Evolutionary conservation across 805 yeast species (phyloP), one percentile per base, ranked within the genome.

Genomic region (Cyberlindnera euphorbiiphila): DNA sequence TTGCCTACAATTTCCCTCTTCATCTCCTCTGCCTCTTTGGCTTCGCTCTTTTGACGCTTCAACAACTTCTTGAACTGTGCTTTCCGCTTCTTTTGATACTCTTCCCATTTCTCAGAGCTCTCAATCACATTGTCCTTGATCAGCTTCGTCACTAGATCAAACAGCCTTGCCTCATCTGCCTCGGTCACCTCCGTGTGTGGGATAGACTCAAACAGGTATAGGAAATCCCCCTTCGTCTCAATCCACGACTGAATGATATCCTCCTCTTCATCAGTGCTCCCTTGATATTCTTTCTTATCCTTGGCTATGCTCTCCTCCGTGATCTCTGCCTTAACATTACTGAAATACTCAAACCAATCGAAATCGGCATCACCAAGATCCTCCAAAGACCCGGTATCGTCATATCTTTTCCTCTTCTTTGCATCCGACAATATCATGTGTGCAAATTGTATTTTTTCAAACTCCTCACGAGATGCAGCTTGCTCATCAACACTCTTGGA

Each of bases 371-470:
- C 45, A 4, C 38, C 52, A 25, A 41, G 34, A 9, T 71, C 78
- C 7, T 67, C 72, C 21, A 79, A 53, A 3, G 76, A 68, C 1
- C 95, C 95, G 0, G 91, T 81, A n/a, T 59, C 54, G 51, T 87
- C 95, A 53, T 75, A 87, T 15, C 72, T 58, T 29, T 64, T 65
- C 20, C 86, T 65, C 45, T 74, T 71, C 25, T 59, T 56, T 1
- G 69, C 63, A 52, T 87, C 93, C 19, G 76, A 66, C 18, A 87
- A 62, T 1, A 87, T 69, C 29, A 80, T 66, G 56, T 84, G 85
- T 15, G 95, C 81, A 51, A 85, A 79, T 54, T 85, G 89, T 14
- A 87, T 70, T 47, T 74, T 62, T 34, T 86, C 83, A 57, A 88
- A 87, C 43, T 50, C 50, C n/a, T 24, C 32, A 37, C 61, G 65